phyloP scores from a whole-genome alignment of 2,329 filamentous ascomycete genomes.

The Ophiocordyceps robertsii region DNA sequence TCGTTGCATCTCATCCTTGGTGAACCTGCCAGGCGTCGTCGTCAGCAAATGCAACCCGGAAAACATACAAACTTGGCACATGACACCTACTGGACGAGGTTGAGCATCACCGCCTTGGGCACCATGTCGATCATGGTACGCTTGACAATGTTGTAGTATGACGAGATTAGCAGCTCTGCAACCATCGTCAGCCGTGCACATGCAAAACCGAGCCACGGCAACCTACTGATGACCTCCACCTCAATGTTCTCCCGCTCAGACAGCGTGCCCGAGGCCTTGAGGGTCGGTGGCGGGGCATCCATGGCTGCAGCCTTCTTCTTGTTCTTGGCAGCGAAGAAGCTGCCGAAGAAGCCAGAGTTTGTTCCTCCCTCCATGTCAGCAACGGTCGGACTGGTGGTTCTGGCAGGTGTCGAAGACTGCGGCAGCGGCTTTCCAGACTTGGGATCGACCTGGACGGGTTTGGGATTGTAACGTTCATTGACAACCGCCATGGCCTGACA shows the following conservation, averaged over 20 bases:
- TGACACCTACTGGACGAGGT: constrained; percentile 70
- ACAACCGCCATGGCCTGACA: constrained; percentile 85
- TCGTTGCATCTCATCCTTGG: constrained; percentile 97
- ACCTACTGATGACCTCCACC: constrained; percentile 94
- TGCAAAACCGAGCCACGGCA: neutral
- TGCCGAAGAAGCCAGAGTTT: constrained; percentile 86
- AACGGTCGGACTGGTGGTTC: constrained; percentile 64
- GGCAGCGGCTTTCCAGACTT: constrained; percentile 95
- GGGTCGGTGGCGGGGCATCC: constrained; percentile 82
- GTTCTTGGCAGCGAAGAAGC: constrained; percentile 98
- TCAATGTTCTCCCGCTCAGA: constrained; percentile 92
- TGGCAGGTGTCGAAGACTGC: constrained; percentile 48
- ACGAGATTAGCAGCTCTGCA: constrained; percentile 81
- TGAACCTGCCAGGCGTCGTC: constrained; percentile 43
- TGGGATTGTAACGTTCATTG: constrained; percentile 72
- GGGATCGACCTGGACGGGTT: constrained; percentile 90
- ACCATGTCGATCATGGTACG: constrained; percentile 99
- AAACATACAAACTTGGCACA: neutral
- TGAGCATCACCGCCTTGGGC: constrained; percentile 97
- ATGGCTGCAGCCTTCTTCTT: constrained; percentile 99
- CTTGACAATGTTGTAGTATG: constrained; percentile 97
- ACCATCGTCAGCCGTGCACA: neutral
- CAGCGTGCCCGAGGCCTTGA: constrained; percentile 88
- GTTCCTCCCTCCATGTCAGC: constrained; percentile 30
- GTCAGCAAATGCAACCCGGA: constrained; percentile 6